Percentiles rank a stretch among this genome's conserved stretches.
phyloP scores from a whole-genome alignment of 495 filamentous ascomycete species.

The Penicillium angulare region DNA sequence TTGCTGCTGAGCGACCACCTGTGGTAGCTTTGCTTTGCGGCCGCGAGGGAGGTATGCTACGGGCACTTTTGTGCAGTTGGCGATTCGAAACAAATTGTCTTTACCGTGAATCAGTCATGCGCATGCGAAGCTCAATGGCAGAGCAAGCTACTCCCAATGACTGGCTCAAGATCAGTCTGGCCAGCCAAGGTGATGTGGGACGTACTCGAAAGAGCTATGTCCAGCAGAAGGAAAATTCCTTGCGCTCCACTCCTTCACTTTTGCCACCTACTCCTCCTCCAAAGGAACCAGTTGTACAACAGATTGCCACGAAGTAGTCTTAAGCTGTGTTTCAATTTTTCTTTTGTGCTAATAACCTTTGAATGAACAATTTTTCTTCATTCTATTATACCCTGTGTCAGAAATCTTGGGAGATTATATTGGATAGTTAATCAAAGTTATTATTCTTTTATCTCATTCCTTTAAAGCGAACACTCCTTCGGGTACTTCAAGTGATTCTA shows the following conservation, averaged over 20 bases:
- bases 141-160: constrained; percentile 12
- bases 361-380: no score
- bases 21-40: constrained; percentile 34
- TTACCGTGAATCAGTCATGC: constrained; percentile 13
- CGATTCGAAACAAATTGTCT: constrained; percentile 15
- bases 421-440: no score
- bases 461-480: constrained; percentile 8
- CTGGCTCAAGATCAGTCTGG: constrained; percentile 17
- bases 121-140: constrained; percentile 14
- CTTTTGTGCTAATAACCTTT: no score
- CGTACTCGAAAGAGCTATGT: neutral
- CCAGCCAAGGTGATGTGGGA: constrained; percentile 12
- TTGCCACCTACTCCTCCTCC: constrained; percentile 1
- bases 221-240: neutral
- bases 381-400: no score
- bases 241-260: neutral
- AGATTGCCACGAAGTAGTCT: neutral
- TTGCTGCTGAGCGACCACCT: constrained; percentile 36
- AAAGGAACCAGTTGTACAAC: neutral
- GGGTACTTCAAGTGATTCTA: constrained; percentile 17
- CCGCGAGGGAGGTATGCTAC: constrained; percentile 40
- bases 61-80: constrained; percentile 34
- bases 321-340: neutral
- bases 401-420: no score
- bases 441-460: neutral